Base-by-base conservation (phyloP, 768 basidiomycete species). In the Leccinellum albellum region DNA sequence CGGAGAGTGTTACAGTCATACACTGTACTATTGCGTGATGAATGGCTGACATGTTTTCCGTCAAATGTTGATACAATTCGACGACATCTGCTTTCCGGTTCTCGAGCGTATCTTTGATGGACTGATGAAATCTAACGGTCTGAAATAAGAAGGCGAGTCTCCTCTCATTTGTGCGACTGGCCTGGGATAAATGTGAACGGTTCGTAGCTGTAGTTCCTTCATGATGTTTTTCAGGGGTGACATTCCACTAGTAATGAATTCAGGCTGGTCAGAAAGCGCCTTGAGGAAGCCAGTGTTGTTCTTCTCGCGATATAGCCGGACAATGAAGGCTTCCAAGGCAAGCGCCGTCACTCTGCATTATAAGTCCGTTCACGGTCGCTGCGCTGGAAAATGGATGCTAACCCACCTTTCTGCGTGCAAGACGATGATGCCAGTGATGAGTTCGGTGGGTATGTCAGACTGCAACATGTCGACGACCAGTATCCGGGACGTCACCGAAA, bases 201-300 rank as follows among this genome's bases (percentile, higher is more conserved):
- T 85, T 21, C 91, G 83, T 47, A 98, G 76, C 61, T 94, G 91
- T 7, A 98, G 80, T 69, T 96, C 93, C 59, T 94, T 93, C 83
- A 99, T 86, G 60, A 96, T 89, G 53, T 88, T 94, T 65, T 87
- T 89, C 21, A 99, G 76, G 1, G 97, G 97, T 1, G 91, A 93
- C 70, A 98, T 73, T 1, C 95, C 96, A 60, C 85, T 91, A 0
- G 89, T 94, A 59, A 99, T 97, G 60, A 89, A 85, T 70, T 98
- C 97, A 4, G 96, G 94, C 65, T 98, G 90, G 71, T 98, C 97
- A 2, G 94, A 92, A 68, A 99, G 97, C 0, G 94, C 97, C 72
- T 99, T 98, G 61, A 98, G 76, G 71, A 98, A 99, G 1, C 96
- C 96, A 2, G 78, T 79, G 69, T 81, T 83, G 75, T 98, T 99